These are phyloP conservation scores for Suillus variegatus DNA, from an alignment of 768 basidiomycete genomes.

Conservation along the genomic window DNA sequence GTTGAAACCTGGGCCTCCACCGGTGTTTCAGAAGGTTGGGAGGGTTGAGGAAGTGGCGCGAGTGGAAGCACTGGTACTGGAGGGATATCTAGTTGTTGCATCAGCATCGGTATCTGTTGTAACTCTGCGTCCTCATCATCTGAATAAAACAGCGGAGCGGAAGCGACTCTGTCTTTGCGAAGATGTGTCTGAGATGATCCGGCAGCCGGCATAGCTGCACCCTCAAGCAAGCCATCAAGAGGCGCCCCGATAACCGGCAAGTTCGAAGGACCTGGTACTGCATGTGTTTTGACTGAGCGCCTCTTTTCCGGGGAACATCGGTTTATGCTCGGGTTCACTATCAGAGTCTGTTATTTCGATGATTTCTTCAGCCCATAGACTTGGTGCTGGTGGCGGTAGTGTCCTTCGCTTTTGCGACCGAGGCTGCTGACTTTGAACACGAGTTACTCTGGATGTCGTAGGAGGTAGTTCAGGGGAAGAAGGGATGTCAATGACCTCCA, in stretches of 20 bases:
- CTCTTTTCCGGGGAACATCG: slow-evolving; percentile 7
- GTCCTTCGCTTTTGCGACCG: slow-evolving; percentile 17
- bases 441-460: slow-evolving; percentile 16
- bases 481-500: slow-evolving; percentile 28
- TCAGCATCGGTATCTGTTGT: background rate
- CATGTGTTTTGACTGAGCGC: background rate
- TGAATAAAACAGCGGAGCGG: slow-evolving; percentile 38
- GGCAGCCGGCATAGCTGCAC: slow-evolving; percentile 9
- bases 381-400: slow-evolving; percentile 2
- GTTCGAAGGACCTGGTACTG: slow-evolving; percentile 13
- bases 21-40: slow-evolving; percentile 21
- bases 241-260: slow-evolving; percentile 16
- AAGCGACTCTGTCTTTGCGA: slow-evolving; percentile 7
- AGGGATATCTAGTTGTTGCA: background rate
- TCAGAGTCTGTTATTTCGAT: slow-evolving; percentile 60
- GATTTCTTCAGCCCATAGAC: slow-evolving; percentile 28
- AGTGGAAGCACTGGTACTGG: slow-evolving; percentile 6
- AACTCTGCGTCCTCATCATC: slow-evolving; percentile 33
- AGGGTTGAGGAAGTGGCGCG: slow-evolving; percentile 8
- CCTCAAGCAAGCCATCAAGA: slow-evolving; percentile 12
- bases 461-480: slow-evolving; percentile 27
- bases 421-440: slow-evolving; percentile 23
- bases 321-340: slow-evolving; percentile 27
- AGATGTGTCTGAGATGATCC: slow-evolving; percentile 17
- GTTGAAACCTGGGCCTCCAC: slow-evolving; percentile 18